These are phyloP conservation scores for Rhizoclosmatium globosum DNA, from an alignment of 192 early-diverging fungal genomes.

Conservation along the genomic window DNA sequence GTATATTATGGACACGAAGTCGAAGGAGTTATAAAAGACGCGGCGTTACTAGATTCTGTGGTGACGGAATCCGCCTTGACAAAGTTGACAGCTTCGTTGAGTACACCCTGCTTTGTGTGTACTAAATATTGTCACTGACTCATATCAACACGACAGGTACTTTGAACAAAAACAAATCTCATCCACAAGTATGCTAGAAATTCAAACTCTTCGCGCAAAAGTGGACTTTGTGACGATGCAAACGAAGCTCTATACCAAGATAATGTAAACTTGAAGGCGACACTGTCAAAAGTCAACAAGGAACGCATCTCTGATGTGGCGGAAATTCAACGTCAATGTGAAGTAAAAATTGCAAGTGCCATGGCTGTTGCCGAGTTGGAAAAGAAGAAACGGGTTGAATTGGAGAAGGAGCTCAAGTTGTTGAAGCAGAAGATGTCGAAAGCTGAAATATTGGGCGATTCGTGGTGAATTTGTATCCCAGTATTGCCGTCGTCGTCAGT, in stretches of 20 bases:
- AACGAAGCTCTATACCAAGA: conserved; percentile 15
- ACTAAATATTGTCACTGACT: background rate
- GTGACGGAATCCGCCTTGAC: conserved; percentile 26
- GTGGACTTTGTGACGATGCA: conserved; percentile 3
- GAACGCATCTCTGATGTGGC: conserved; percentile 2
- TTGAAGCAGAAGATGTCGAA: background rate
- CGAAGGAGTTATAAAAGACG: conserved; percentile 54
- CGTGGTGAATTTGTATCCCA: no score
- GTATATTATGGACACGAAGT: conserved; percentile 43
- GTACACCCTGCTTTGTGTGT: background rate
- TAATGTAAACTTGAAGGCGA: background rate
- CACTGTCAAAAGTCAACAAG: background rate
- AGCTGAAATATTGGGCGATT: no score
- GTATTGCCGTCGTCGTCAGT: no score
- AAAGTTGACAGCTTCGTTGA: conserved; percentile 13
- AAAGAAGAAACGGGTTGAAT: background rate
- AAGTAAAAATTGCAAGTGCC: background rate
- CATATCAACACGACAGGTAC: conserved; percentile 14
- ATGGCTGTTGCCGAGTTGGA: conserved; percentile 4
- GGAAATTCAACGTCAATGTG: background rate
- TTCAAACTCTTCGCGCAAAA: conserved; percentile 31
- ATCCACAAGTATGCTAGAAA: conserved; percentile 8
- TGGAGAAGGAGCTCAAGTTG: background rate
- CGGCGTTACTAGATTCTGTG: conserved; percentile 35
- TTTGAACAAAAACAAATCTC: conserved; percentile 32